Conservation (phyloP, 495 filamentous ascomycete species). For the Tuber melanosporum region DNA sequence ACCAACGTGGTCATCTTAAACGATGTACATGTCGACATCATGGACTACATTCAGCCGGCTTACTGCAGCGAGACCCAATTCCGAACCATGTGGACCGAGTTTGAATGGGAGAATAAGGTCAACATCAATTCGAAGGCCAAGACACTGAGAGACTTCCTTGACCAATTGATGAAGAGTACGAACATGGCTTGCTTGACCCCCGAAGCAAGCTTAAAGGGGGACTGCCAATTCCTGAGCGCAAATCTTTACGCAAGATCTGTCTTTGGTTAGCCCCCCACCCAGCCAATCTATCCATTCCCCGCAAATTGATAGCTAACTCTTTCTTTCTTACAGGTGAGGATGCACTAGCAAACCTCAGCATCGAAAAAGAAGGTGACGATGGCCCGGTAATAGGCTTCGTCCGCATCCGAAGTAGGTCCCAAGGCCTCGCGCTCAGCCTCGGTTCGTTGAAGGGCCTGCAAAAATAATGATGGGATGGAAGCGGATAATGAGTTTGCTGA, state of each 20-base stretch:
- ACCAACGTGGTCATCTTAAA: constrained; percentile 97
- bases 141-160: constrained; percentile 82
- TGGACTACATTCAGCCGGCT: constrained; percentile 99
- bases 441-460: constrained; percentile 93
- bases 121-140: constrained; percentile 98
- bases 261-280: constrained; percentile 64
- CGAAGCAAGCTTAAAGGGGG: constrained; percentile 90
- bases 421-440: constrained; percentile 88
- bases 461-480: constrained; percentile 46
- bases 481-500: background rate
- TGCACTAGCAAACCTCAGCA: constrained; percentile 92
- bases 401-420: constrained; percentile 92
- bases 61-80: constrained; percentile 97
- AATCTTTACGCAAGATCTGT: constrained; percentile 97
- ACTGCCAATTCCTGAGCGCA: constrained; percentile 95
- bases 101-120: constrained; percentile 99
- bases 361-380: constrained; percentile 94
- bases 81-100: constrained; percentile 99
- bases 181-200: constrained; percentile 99
- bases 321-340: constrained; percentile 72
- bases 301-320: constrained; percentile 17
- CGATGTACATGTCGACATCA: constrained; percentile 98
- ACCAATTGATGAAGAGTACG: constrained; percentile 91
- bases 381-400: constrained; percentile 98
- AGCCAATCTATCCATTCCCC: background rate